phyloP scores from a whole-genome alignment of 352 stramenopile genomes.

The Phytophthora cryptogea region DNA sequence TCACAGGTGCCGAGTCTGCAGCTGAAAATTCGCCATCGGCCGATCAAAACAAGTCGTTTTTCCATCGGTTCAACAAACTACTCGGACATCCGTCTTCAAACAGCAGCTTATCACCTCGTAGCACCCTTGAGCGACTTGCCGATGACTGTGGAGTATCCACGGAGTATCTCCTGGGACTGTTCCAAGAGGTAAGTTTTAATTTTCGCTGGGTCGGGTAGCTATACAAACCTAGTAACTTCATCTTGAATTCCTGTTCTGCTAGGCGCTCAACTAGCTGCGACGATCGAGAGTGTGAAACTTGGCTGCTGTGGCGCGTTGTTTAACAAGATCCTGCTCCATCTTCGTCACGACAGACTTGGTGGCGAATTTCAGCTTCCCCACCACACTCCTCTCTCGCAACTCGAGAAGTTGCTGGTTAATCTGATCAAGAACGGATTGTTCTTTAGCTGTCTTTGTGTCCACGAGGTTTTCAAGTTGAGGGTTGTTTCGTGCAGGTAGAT shows the following conservation, averaged over 20 bases:
- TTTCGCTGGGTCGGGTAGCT: neutral
- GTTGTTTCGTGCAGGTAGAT: constrained; percentile 58
- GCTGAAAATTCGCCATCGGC: constrained; percentile 4
- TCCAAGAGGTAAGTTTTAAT: constrained; percentile 19
- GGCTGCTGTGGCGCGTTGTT: constrained; percentile 48
- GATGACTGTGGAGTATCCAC: constrained; percentile 31
- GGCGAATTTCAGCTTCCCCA: constrained; percentile 53
- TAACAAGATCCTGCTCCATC: constrained; percentile 54
- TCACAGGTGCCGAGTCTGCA: constrained; percentile 17
- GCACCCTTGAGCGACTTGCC: constrained; percentile 24
- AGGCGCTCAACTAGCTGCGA: constrained; percentile 25
- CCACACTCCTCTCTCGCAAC: constrained; percentile 56
- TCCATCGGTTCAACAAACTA: constrained; percentile 29
- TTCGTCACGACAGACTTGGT: constrained; percentile 54
- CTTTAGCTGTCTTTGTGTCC: constrained; percentile 42
- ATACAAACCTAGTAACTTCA: neutral
- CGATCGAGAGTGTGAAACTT: constrained; percentile 62
- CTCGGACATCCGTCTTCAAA: constrained; percentile 1
- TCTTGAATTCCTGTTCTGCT: neutral
- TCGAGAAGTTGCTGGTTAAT: constrained; percentile 68
- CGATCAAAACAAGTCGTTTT: constrained; percentile 20
- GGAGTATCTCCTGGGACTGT: constrained; percentile 19
- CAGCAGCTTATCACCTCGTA: constrained; percentile 1
- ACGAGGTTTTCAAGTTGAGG: constrained; percentile 48
- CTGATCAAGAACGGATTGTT: constrained; percentile 48